These are phyloP conservation scores for Chrysanthemum lavandulifolium DNA, from an alignment of 129 eudicot species.

Conservation along the genomic window DNA sequence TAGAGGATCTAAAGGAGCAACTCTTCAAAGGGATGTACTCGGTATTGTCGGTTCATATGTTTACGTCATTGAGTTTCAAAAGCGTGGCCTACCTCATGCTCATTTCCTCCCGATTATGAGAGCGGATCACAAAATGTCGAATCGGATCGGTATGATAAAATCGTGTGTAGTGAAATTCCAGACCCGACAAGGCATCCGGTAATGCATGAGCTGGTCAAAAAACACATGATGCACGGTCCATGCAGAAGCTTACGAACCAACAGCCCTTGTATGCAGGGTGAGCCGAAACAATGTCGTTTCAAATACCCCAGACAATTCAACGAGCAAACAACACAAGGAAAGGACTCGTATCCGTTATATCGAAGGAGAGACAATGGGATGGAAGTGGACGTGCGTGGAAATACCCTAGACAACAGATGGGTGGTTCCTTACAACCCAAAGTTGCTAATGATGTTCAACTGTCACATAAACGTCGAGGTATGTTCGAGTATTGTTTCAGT, in stretches of 20 bases:
- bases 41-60: not conserved
- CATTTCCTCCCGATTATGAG: not conserved
- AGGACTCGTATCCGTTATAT: not conserved
- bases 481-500: no score
- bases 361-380: not conserved
- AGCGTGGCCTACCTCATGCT: not conserved
- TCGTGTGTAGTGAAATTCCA: not conserved
- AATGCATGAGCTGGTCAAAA: not conserved
- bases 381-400: not conserved
- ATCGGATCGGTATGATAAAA: not conserved
- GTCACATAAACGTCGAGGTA: no score
- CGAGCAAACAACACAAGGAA: not conserved
- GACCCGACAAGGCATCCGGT: not conserved
- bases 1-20: not conserved
- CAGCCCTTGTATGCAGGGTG: conserved; percentile 6
- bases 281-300: not conserved
- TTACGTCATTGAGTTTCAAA: not conserved
- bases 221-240: not conserved
- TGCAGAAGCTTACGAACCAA: no score
- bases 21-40: not conserved
- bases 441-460: no score
- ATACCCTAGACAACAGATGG: not conserved
- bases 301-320: not conserved
- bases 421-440: no score
- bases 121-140: not conserved